Evolutionary conservation across 75 land plant genomes (phyloP).

Genomic region (Isoetes taiwanensis): DNA sequence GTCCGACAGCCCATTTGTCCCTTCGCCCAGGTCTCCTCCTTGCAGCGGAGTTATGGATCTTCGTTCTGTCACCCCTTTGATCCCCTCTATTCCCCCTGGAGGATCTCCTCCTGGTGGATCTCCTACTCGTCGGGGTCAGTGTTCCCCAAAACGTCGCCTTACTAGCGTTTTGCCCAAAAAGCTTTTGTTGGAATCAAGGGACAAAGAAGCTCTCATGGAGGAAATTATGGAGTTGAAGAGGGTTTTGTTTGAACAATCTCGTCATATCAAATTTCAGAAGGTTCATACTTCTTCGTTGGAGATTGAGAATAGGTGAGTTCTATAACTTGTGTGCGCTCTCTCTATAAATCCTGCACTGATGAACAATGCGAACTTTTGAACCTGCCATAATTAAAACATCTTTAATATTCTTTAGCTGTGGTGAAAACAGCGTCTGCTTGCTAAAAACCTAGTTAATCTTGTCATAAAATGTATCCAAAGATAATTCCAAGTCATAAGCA

Average conservation of each 20-base stretch:
- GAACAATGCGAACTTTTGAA: too few species aligned
- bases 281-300: slow-evolving; percentile 1
- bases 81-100: not conserved
- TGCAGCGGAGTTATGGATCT: not conserved
- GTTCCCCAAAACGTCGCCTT: not conserved
- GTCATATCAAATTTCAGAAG: slow-evolving; percentile 2
- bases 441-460: too few species aligned
- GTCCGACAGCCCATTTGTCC: too few species aligned
- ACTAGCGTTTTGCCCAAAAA: slow-evolving; percentile 2
- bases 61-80: not conserved
- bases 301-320: slow-evolving; percentile 4
- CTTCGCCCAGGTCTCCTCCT: too few species aligned
- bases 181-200: not conserved
- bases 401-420: too few species aligned
- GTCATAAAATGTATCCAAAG: too few species aligned
- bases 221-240: slow-evolving; percentile 1
- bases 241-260: not conserved
- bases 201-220: slow-evolving; percentile 1
- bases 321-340: too few species aligned
- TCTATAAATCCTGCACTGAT: too few species aligned
- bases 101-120: not conserved
- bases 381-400: too few species aligned
- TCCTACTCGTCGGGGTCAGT: not conserved
- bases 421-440: too few species aligned
- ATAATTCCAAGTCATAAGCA: too few species aligned